Base-by-base conservation (phyloP, 768 basidiomycete species). In the Galerina sulciceps region DNA sequence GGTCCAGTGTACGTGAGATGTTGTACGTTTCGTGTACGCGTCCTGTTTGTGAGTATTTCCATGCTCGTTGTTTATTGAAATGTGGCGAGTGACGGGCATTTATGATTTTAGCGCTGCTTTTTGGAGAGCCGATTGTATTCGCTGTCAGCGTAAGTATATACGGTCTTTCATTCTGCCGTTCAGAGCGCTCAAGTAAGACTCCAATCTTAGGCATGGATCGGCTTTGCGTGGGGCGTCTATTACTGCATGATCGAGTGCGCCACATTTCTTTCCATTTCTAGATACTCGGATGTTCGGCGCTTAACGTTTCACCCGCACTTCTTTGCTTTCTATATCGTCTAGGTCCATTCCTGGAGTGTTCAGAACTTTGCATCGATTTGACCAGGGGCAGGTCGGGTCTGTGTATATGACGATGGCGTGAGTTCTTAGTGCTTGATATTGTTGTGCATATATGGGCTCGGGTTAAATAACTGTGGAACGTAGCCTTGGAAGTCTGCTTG, bases 201-300 rank as follows among this genome's bases (percentile, higher is more conserved):
- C 18, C 51, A 15, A 5, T 35, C 46, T 11, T 67, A 89, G 85
- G 62, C 86, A 14, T 87, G 85, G 87, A 72, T 85, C 15, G 84
- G 85, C 53, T 84, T 92, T 55, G 80, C 81, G 0, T 93, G 91
- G 90, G 90, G 90, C 0, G 82, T 90, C 6, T 71, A 88, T 34
- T 93, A 83, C 64, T 85, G 83, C 23, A 63, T 45, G 53, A 59
- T 59, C 82, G 84, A 42, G 72, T 86, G 26, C 81, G 85, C 42
- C 80, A 31, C 26, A 31, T 31, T n/a, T n/a, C n/a, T n/a, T n/a
- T 31, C 26, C 8, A 31, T 31, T 31, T 31, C 26, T 31, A 31
- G 26, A 31, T n/a, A n/a, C n/a, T n/a, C n/a, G n/a, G n/a, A n/a
- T n/a, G n/a, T n/a, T n/a, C n/a, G n/a, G n/a, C 26, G 26, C 0